A percentile compares a stretch with the other conserved stretches of the same genome.
These are phyloP conservation scores for Trametes hirsuta DNA, from an alignment of 1,284 basidiomycete genomes.

Conservation along the genomic window DNA sequence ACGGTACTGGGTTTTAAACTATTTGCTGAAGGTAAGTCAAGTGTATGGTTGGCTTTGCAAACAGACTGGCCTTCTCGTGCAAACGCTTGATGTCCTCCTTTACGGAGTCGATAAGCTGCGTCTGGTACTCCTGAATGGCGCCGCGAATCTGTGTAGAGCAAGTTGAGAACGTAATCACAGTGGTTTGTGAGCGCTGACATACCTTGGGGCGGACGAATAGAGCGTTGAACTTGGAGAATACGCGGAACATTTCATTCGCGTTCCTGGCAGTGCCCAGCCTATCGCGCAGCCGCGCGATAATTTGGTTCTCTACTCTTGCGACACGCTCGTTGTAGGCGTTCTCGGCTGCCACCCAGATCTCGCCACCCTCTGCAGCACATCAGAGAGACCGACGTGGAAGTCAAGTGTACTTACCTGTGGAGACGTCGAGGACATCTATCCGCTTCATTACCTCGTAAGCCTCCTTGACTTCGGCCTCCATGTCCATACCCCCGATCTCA, in stretches of 20 bases:
- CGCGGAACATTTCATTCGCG: constrained; percentile 99
- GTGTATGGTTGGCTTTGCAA: neutral
- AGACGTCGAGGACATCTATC: constrained; percentile 95
- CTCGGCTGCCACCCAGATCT: constrained; percentile 97
- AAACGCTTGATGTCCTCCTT: constrained; percentile 97
- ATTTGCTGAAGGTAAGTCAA: neutral
- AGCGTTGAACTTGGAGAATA: constrained; percentile 98
- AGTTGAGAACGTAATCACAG: no score
- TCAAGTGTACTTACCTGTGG: constrained; percentile 51
- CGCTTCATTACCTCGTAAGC: constrained; percentile 95
- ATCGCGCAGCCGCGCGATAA: constrained; percentile 92
- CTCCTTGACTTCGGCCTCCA: constrained; percentile 96
- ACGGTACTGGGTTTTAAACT: constrained; percentile 95
- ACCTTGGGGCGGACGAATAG: constrained; percentile 98
- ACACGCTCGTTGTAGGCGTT: constrained; percentile 98
- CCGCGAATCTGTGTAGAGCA: constrained; percentile 76
- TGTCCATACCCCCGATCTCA: constrained; percentile 85
- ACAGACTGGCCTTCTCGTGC: constrained; percentile 78
- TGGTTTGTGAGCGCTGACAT: neutral
- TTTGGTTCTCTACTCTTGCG: constrained; percentile 96
- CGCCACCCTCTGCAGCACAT: constrained; percentile 79
- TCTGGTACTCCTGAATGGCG: constrained; percentile 99
- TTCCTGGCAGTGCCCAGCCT: constrained; percentile 94
- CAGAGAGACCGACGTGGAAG: neutral
- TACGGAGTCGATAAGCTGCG: constrained; percentile 95